phyloP scores from a whole-genome alignment of 2,329 filamentous ascomycete genomes.

The Dactylellina leptospora region DNA sequence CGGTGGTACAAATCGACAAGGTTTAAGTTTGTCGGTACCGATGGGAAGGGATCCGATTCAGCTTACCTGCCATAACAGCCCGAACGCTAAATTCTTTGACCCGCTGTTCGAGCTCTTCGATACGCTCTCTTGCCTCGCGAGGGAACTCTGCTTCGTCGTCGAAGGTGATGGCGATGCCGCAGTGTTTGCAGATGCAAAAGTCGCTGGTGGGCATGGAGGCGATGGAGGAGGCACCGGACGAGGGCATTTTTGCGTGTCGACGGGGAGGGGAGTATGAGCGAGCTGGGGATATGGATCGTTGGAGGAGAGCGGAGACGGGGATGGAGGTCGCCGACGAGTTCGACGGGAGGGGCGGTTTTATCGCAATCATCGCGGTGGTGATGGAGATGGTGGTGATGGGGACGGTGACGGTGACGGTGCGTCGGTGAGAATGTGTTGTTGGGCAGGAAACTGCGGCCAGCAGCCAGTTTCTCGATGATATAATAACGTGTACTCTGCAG shows the following conservation, averaged over 20 bases:
- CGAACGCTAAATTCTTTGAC: conserved; percentile 76
- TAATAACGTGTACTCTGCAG: too few species aligned
- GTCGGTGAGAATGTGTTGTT: neutral
- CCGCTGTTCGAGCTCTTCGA: conserved; percentile 75
- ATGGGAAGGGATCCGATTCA: conserved; percentile 4
- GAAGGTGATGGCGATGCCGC: conserved; percentile 56
- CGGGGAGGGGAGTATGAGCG: conserved; percentile 7
- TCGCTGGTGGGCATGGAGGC: conserved; percentile 1
- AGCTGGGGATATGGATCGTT: conserved; percentile 8
- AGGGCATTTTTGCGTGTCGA: neutral
- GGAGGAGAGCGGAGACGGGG: conserved; percentile 1
- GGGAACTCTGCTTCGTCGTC: conserved; percentile 59
- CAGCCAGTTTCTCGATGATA: too few species aligned
- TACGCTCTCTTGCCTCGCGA: conserved; percentile 68
- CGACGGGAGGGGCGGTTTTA: neutral
- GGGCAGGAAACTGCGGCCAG: neutral
- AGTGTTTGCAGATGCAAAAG: conserved; percentile 55
- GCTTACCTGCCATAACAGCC: conserved; percentile 70
- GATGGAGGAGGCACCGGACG: conserved; percentile 1
- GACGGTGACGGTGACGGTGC: neutral
- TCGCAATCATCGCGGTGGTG: neutral
- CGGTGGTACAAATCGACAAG: too few species aligned
- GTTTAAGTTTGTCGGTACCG: neutral
- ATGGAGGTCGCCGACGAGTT: neutral
- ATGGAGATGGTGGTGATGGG: neutral